Evolutionary conservation across 1,284 basidiomycete genomes (phyloP).

Genomic region (Leucoagaricus sp.): DNA sequence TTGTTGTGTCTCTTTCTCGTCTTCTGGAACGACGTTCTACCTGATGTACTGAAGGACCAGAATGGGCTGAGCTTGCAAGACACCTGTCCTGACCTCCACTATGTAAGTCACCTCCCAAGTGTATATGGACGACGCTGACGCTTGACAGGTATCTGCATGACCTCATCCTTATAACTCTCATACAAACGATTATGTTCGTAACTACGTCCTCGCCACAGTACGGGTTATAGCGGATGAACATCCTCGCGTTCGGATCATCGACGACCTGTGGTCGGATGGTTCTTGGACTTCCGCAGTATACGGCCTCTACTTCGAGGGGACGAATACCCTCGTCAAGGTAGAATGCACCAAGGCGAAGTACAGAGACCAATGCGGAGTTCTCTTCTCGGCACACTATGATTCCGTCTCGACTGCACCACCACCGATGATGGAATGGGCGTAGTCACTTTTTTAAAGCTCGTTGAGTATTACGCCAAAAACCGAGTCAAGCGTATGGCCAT

Average conservation of each 20-base stretch:
- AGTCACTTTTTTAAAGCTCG: conserved; percentile 64
- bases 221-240: conserved; percentile 42
- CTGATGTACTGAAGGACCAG: conserved; percentile 11
- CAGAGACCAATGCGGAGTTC: conserved; percentile 45
- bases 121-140: no score
- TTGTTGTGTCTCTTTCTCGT: conserved; percentile 7
- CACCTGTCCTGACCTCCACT: conserved; percentile 11
- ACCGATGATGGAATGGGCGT: conserved; percentile 80
- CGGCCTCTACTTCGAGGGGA: conserved; percentile 68
- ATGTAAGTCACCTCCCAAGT: conserved; percentile 1
- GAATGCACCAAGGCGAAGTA: conserved; percentile 51
- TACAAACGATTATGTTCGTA: conserved; percentile 67
- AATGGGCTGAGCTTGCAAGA: neutral
- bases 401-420: conserved; percentile 75
- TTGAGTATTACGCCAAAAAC: conserved; percentile 56
- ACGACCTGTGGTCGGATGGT: conserved; percentile 61
- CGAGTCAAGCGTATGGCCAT: conserved; percentile 61
- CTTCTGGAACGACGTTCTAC: conserved; percentile 10
- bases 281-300: conserved; percentile 40
- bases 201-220: conserved; percentile 59
- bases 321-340: conserved; percentile 70
- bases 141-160: conserved; percentile 55
- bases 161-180: conserved; percentile 80
- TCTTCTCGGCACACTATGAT: conserved; percentile 83
- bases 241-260: conserved; percentile 47